Conservation (phyloP, 306 rosid species). For the Cotoneaster glaucophyllus region DNA sequence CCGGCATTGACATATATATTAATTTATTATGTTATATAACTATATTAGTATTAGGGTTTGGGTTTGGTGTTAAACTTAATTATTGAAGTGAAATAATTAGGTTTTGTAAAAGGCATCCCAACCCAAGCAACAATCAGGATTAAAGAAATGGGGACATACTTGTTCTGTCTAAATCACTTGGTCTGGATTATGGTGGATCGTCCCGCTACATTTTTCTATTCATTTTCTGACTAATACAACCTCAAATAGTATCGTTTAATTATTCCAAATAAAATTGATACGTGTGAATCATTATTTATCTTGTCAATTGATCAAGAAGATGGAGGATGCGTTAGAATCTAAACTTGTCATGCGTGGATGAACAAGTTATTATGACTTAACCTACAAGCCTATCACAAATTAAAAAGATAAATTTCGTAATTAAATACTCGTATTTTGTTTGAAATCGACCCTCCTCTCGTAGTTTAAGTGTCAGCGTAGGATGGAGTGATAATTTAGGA, state of each 20-base stretch:
- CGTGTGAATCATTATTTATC: not conserved
- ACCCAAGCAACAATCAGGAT: conserved; percentile 7
- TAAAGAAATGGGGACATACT: conserved; percentile 3
- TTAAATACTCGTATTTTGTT: no score
- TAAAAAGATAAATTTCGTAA: no score
- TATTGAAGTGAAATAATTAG: not conserved
- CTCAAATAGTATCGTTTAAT: no score
- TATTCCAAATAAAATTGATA: no score
- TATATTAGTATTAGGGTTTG: not conserved
- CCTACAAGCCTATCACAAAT: not conserved
- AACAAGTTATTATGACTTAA: no score
- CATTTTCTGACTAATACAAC: not conserved
- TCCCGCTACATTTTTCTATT: not conserved
- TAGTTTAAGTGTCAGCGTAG: no score
- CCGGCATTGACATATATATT: not conserved
- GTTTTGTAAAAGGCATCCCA: conserved; percentile 8
- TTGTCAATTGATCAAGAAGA: not conserved
- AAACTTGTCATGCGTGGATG: no score
- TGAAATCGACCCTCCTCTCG: no score
- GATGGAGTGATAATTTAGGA: no score
- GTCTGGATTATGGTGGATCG: conserved; percentile 21
- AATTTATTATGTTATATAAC: not conserved
- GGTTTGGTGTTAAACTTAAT: not conserved
- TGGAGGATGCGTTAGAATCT: not conserved
- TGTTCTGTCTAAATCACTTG: conserved; percentile 8